A percentile compares a stretch with the other conserved stretches of the same genome.
phyloP scores from a whole-genome alignment of 139 green algal species.

The Chlamydomonas urium region DNA sequence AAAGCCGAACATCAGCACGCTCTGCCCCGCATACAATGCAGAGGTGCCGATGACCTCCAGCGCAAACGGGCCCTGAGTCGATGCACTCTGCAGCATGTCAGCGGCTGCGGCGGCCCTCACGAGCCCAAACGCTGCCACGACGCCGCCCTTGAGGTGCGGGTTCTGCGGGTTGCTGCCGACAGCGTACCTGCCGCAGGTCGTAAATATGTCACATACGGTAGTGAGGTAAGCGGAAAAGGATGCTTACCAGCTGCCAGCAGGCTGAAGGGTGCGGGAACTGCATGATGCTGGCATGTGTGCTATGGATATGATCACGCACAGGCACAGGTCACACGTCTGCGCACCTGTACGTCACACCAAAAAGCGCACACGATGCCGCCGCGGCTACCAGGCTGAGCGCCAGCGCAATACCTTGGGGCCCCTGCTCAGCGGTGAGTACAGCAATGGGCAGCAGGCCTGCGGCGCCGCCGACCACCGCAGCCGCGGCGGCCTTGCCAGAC shows the following conservation, averaged over 20 bases:
- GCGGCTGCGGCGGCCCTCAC: slow-evolving; percentile 40
- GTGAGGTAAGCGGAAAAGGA: background rate
- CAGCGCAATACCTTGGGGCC: background rate
- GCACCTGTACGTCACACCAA: slow-evolving; percentile 60
- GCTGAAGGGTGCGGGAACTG: too few relatives aligned
- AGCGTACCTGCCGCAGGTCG: slow-evolving; percentile 32
- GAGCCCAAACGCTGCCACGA: slow-evolving; percentile 60
- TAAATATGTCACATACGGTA: background rate
- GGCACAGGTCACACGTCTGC: background rate
- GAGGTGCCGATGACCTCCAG: slow-evolving; percentile 33
- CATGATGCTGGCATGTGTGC: too few relatives aligned
- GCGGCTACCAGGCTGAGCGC: slow-evolving; percentile 19
- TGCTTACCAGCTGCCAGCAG: too few relatives aligned
- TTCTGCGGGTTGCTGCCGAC: slow-evolving; percentile 40
- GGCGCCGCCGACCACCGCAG: slow-evolving; percentile 40
- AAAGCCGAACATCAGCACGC: slow-evolving; percentile 63
- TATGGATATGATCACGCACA: too few relatives aligned
- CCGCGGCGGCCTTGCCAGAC: slow-evolving; percentile 52
- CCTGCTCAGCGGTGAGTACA: background rate
- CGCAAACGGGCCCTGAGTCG: slow-evolving; percentile 18
- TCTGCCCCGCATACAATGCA: slow-evolving; percentile 48
- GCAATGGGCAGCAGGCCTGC: slow-evolving; percentile 42
- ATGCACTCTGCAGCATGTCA: slow-evolving; percentile 25
- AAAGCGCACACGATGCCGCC: slow-evolving; percentile 42
- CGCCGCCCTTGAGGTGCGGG: slow-evolving; percentile 47